Evolutionary conservation across 441 rosid species (phyloP), one percentile per base, ranked within the genome.

Genomic region (Populus hybrid): DNA sequence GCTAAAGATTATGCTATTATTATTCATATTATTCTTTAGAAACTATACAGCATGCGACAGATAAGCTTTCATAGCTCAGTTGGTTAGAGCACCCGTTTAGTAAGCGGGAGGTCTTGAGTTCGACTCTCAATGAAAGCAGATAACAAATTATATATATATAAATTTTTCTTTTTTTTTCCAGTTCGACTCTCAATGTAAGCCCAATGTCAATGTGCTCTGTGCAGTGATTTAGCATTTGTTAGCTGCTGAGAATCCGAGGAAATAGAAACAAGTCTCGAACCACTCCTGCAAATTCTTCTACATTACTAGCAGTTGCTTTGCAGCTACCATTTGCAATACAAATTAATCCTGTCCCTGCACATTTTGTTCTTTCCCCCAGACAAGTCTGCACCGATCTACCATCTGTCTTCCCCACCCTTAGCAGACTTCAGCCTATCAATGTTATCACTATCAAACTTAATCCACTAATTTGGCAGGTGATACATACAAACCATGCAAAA

Each of bases 31-130:
- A 38, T 38, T 10, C 1, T 2, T 0, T 38, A 38, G 0, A 10
- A 2, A 38, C 12, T 0, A 2, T 10, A 10, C 0, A 10, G 3
- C 12, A 1, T 1, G 57, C 0, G 2, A 0, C 57, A 5, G 57
- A 46, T 16, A 18, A 10, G 98, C 96, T 91, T 91, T 91, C 91
- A 88, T 90, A 90, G 93, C 98, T 91, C 96, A 91, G 95, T 87
- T 89, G 97, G 95, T 94, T 96, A 94, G 97, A 91, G 94, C 97
- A 90, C 94, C 97, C 90, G 97, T 88, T 90, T 89, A 91, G 94
- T 92, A 93, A 94, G 99, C 94, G 91, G 97, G 93, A 96, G 94
- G 99, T 94, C 93, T 93, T 94, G 94, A 90, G 95, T 91, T 94
- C 91, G 34, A 93, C 89, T 94, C 93, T 89, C 94, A 94, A 90